Evolutionary conservation across 257 asterid genomes (phyloP), one percentile per base, ranked within the genome.

Genomic region (Thymus quinquecostatus): DNA sequence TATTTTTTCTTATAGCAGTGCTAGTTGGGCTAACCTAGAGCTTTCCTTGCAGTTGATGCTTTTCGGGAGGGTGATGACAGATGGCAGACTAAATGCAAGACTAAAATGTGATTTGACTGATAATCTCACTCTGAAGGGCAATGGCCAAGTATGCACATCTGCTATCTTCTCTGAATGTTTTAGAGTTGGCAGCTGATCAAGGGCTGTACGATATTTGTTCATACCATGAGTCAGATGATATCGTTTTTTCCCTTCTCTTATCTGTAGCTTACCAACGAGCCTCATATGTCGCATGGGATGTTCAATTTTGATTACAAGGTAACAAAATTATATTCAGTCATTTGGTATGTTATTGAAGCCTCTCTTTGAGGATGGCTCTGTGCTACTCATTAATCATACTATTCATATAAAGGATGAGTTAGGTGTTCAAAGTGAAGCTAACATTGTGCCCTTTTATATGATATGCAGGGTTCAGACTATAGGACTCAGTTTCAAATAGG

Each of bases 261-360:
- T 78, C 70, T 69, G 81, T 83, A 92, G 98, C 97, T 91, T 73
- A 88, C 96, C 12, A 78, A 75, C 78, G 99, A 94, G 82, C 97
- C 97, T 0, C 97, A 94, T 82, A 91, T 94, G 97, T 91, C 97
- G 1, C 96, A 94, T 54, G 92, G 92, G 72, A 85, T 91, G 91
- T 82, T 85, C 80, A 91, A 84, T 83, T 89, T 94, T 67, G 99
- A 94, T 87, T 94, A 94, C 73, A 94, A 94, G 99, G 99, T 88
- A 82, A 75, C 10, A 9, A 5, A 33, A 36, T 34, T 11, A 38
- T 79, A 32, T 44, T 40, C 44, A 27, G 47, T 48, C 41, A 21
- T 64, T 44, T 28, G 27, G 8, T 29, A 9, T 57, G 45, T 34
- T 45, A 49, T 44, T 50, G 21, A 60, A 56, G 21, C 13, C 44